Base-by-base conservation (phyloP, 2,329 filamentous ascomycete species). In the Cladophialophora chaetospira region DNA sequence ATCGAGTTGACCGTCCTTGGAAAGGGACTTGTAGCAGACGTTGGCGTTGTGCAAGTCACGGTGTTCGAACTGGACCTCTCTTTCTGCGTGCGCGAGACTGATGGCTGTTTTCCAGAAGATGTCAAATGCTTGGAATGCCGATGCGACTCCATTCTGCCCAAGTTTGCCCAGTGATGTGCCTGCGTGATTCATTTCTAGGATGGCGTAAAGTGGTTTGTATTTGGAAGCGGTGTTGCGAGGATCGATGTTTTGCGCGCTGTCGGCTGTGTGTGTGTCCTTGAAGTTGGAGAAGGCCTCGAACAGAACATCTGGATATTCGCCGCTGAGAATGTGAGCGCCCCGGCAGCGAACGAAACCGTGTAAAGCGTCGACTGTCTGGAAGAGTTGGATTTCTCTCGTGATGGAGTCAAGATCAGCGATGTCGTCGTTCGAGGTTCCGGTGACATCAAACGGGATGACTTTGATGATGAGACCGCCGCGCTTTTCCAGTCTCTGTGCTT, bases 11-110 rank as follows among this genome's bases (percentile, higher is more conserved):
- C 71, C 66, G 9, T 73, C 65, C 67, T 72, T 70, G 51, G 70
- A 64, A 11, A 66, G 72, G 25, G 71, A 70, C 46, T 72, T 71
- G 51, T 86, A 79, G 66, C 85, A 87, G 15, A 88, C 80, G 63
- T 88, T 88, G n/a, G 84, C 84, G 31, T 85, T 73, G 69, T 88
- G 85, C 3, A 88, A 70, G 69, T 88, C 85, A 17, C 85, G 80
- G 68, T 88, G 85, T 74, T 88, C 85, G 64, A 87, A 88, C 49
- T 77, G 70, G 4, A 80, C 79, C 52, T 77, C 78, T 65, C 81
- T 77, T 67, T 88, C 85, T 8, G 82, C 85, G 57, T 83, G 81
- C 13, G 81, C 83, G 8, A 87, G 70, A 1, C 82, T 79, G 64
- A 85, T 74, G 5, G 80, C 80, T n/a, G 85, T 82, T 13, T 82